phyloP scores from a whole-genome alignment of 1,284 basidiomycete species.

The Grifola frondosa region DNA sequence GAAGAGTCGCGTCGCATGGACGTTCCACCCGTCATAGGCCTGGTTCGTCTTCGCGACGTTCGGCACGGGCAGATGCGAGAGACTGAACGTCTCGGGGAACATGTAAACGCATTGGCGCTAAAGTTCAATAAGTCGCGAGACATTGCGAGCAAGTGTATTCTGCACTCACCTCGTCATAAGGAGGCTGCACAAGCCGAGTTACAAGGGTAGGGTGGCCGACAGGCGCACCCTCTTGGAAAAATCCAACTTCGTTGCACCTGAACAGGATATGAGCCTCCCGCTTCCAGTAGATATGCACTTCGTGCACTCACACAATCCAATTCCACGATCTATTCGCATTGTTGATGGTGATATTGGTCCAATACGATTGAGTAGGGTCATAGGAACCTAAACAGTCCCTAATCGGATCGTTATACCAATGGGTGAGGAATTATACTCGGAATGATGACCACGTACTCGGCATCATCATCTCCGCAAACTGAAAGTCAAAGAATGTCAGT shows the following conservation, averaged over 20 bases:
- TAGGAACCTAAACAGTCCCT: constrained; percentile 63
- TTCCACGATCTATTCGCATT: constrained; percentile 56
- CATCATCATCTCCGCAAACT: constrained; percentile 45
- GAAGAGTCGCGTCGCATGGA: constrained; percentile 57
- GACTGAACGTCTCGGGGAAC: constrained; percentile 55
- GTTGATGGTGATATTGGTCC: constrained; percentile 52
- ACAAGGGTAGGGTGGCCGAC: constrained; percentile 51
- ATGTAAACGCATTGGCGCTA: constrained; percentile 64
- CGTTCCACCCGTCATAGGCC: constrained; percentile 62
- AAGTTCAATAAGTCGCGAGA: not conserved
- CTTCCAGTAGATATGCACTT: not conserved
- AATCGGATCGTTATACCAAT: not conserved
- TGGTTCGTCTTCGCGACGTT: constrained; percentile 45
- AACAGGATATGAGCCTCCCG: not conserved
- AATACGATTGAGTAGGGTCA: constrained; percentile 45
- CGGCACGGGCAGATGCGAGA: constrained; percentile 33
- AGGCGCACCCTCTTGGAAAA: constrained; percentile 61
- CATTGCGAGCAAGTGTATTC: not conserved
- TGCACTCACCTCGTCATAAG: constrained; percentile 54
- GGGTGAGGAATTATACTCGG: not conserved
- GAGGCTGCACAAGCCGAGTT: constrained; percentile 57
- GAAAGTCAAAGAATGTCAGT: constrained; percentile 1
- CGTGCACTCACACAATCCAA: constrained; percentile 52
- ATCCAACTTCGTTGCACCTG: constrained; percentile 72
- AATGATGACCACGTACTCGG: constrained; percentile 38